phyloP scores from a whole-genome alignment of 2,329 filamentous ascomycete species.

The Colletotrichum falcatum region DNA sequence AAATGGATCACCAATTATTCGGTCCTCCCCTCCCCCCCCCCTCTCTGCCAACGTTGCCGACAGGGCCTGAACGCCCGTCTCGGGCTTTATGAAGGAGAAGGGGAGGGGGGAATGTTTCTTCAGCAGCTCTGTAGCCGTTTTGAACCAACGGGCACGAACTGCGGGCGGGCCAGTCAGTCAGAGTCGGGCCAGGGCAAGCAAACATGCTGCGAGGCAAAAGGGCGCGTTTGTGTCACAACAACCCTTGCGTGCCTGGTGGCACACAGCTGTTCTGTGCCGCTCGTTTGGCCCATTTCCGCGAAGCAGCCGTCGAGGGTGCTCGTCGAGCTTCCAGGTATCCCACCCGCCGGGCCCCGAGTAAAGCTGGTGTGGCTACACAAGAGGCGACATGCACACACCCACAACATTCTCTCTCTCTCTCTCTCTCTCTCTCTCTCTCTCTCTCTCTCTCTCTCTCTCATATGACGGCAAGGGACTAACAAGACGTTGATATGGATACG shows the following conservation, averaged over 20 bases:
- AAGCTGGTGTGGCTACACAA: conserved; percentile 19
- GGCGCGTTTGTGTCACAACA: conserved; percentile 1
- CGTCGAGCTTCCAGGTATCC: too few species aligned
- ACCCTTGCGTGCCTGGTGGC: conserved; percentile 3
- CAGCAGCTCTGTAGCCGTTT: conserved; percentile 21
- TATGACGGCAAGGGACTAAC: background rate
- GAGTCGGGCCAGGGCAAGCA: too few species aligned
- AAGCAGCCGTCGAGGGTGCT: too few species aligned
- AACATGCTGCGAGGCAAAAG: background rate
- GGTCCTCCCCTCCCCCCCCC: too few species aligned
- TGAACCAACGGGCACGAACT: background rate
- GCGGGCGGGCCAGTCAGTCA: too few species aligned
- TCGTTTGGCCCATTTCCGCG: background rate
- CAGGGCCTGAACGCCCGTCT: background rate
- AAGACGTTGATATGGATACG: too few species aligned
- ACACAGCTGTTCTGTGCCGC: conserved; percentile 17
- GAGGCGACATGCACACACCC: background rate
- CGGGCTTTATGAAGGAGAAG: background rate
- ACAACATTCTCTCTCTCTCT: background rate
- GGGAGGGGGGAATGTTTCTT: background rate
- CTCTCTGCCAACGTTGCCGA: background rate
- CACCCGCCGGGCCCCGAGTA: background rate
- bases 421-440: too few species aligned
- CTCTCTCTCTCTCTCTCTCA: background rate
- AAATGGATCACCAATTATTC: background rate